Evolutionary conservation across 768 basidiomycete species (phyloP).

Genomic region (Galerina sulciceps): DNA sequence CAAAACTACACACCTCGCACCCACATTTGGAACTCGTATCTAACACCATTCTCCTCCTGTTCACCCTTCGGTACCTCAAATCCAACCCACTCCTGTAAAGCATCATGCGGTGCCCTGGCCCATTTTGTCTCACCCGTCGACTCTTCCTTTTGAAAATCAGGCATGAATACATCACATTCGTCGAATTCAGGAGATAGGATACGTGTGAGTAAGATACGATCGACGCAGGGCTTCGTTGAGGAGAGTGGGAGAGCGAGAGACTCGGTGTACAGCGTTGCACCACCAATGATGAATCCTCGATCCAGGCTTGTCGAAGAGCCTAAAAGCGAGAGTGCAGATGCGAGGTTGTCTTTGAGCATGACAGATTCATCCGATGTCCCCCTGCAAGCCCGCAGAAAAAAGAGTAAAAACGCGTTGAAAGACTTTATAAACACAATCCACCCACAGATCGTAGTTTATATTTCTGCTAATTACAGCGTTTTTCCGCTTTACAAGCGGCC

Average conservation of each 20-base stretch:
- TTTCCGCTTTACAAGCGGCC: conserved; percentile 74
- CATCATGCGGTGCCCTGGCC: conserved; percentile 61
- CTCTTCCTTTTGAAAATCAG: conserved; percentile 59
- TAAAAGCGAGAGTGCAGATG: conserved; percentile 42
- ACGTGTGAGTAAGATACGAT: conserved; percentile 88
- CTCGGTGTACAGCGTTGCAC: conserved; percentile 82
- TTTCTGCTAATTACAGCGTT: conserved; percentile 82
- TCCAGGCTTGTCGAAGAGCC: conserved; percentile 40
- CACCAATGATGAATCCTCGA: conserved; percentile 87
- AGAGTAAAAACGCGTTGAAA: neutral
- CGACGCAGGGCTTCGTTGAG: conserved; percentile 50
- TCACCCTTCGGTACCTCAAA: conserved; percentile 77
- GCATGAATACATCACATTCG: conserved; percentile 88
- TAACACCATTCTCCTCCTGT: conserved; percentile 81
- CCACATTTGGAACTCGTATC: conserved; percentile 98
- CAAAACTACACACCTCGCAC: conserved; percentile 40
- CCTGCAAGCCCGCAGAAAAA: conserved; percentile 4
- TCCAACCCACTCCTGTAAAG: conserved; percentile 77
- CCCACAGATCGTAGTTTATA: conserved; percentile 64
- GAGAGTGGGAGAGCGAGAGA: conserved; percentile 49
- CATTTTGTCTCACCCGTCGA: conserved; percentile 48
- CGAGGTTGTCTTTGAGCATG: conserved; percentile 43
- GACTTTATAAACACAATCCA: conserved; percentile 1
- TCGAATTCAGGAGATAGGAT: conserved; percentile 75
- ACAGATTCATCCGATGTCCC: conserved; percentile 28